These are phyloP conservation scores for Mucor sp. DNA, from an alignment of 371 early-diverging fungal species.

Conservation along the genomic window DNA sequence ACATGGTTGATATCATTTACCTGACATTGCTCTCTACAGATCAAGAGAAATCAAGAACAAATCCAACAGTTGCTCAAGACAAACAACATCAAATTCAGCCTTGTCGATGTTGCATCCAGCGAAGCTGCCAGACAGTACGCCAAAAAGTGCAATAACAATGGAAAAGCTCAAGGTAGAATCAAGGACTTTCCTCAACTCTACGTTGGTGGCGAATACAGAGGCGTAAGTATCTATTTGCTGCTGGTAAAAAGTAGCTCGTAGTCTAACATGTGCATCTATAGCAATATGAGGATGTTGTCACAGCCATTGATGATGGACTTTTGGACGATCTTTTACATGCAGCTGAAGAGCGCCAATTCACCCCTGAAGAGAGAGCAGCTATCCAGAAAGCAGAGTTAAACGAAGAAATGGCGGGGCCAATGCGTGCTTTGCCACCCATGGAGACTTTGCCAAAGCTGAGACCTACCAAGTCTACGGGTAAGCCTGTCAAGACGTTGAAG, in stretches of 20 bases:
- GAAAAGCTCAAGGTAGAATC: slow-evolving; percentile 29
- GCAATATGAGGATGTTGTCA: slow-evolving; percentile 34
- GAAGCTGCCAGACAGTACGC: slow-evolving; percentile 49
- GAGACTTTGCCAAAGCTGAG: slow-evolving; percentile 22
- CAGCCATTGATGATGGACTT: slow-evolving; percentile 22
- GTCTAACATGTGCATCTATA: background rate
- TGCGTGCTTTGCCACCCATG: slow-evolving; percentile 28
- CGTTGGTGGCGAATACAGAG: slow-evolving; percentile 48
- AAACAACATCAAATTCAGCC: slow-evolving; percentile 33
- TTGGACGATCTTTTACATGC: slow-evolving; percentile 29
- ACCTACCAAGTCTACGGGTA: slow-evolving; percentile 22
- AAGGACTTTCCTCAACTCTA: slow-evolving; percentile 44
- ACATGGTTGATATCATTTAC: background rate
- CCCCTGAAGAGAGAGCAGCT: slow-evolving; percentile 36
- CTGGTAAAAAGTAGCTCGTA: too few relatives aligned
- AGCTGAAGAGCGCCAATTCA: slow-evolving; percentile 34
- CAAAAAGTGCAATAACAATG: slow-evolving; percentile 40
- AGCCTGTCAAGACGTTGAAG: slow-evolving; percentile 31
- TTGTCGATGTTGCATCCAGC: slow-evolving; percentile 49
- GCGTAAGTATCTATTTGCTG: slow-evolving; percentile 28
- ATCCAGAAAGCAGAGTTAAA: slow-evolving; percentile 35
- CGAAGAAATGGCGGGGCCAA: slow-evolving; percentile 22
- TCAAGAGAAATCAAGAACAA: slow-evolving; percentile 51
- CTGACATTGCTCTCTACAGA: slow-evolving; percentile 15
- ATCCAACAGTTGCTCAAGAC: slow-evolving; percentile 37